Percentiles rank a stretch among this genome's conserved stretches.
Conservation (phyloP, 345 rosid species). For the Populus ilicifolia region DNA sequence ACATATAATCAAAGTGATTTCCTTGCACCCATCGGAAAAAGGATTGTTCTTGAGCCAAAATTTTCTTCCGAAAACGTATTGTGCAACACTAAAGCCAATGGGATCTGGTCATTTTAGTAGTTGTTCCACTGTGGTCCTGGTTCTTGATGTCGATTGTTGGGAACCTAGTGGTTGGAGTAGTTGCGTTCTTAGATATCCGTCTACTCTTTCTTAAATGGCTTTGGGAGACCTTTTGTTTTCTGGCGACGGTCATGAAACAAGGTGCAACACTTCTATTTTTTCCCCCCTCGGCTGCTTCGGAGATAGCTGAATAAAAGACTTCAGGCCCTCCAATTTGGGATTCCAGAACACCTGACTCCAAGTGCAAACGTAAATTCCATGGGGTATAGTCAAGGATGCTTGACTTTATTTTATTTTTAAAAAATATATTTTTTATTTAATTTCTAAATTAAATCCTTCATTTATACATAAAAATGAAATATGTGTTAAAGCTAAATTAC, state of each 20-base stretch:
- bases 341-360: background rate
- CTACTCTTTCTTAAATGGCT: too few relatives aligned
- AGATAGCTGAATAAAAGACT: background rate
- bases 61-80: background rate
- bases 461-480: too few relatives aligned
- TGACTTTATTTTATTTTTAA: too few relatives aligned
- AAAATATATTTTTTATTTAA: too few relatives aligned
- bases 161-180: too few relatives aligned
- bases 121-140: too few relatives aligned
- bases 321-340: background rate
- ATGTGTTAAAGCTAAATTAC: too few relatives aligned
- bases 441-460: too few relatives aligned
- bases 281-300: background rate
- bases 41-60: background rate
- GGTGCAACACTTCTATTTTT: too few relatives aligned
- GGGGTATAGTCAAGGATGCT: background rate
- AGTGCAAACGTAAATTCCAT: background rate
- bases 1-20: background rate
- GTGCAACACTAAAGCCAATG: background rate
- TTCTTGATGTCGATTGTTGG: too few relatives aligned
- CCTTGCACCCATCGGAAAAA: background rate
- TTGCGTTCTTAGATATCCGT: too few relatives aligned
- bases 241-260: background rate
- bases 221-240: too few relatives aligned
- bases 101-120: background rate